Conservation (phyloP, 2,329 filamentous ascomycete genomes). For the Fusarium falciforme region DNA sequence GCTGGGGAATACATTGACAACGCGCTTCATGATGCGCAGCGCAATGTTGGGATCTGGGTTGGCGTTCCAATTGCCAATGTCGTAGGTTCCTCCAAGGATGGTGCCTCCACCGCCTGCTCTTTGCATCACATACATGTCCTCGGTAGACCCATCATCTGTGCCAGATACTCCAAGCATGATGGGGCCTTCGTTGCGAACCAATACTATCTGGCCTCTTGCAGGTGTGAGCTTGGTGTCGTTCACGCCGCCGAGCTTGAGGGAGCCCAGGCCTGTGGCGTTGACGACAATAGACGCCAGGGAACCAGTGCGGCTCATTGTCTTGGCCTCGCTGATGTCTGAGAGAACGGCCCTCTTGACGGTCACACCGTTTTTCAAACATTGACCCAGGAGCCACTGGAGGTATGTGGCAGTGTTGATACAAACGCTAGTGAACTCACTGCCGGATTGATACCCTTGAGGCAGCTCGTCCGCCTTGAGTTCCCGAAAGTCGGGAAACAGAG, state of each 20-base stretch:
- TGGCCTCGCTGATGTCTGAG: slow-evolving; percentile 77
- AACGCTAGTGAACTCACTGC: slow-evolving; percentile 82
- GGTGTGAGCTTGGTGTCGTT: slow-evolving; percentile 78
- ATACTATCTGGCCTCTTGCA: slow-evolving; percentile 82
- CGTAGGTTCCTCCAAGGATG: slow-evolving; percentile 83
- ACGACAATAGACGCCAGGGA: slow-evolving; percentile 62
- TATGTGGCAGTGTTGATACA: slow-evolving; percentile 93
- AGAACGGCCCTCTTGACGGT: slow-evolving; percentile 71
- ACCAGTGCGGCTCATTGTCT: not conserved
- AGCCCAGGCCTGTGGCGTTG: slow-evolving; percentile 85
- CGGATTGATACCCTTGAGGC: slow-evolving; percentile 58
- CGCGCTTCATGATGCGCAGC: slow-evolving; percentile 82
- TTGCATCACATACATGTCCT: slow-evolving; percentile 84
- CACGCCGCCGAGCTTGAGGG: slow-evolving; percentile 82
- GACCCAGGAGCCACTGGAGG: slow-evolving; percentile 83
- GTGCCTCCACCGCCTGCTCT: slow-evolving; percentile 82
- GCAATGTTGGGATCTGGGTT: slow-evolving; percentile 81
- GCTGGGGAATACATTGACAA: slow-evolving; percentile 71
- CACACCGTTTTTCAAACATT: slow-evolving; percentile 81
- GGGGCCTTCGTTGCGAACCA: slow-evolving; percentile 80
- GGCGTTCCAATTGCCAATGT: slow-evolving; percentile 81
- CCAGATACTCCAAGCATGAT: slow-evolving; percentile 76
- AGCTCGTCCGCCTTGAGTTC: not conserved
- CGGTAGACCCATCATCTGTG: slow-evolving; percentile 77
- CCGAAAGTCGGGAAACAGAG: not conserved